A percentile compares a stretch with the other conserved stretches of the same genome.
phyloP scores from a whole-genome alignment of 768 basidiomycete species.

The Mycena rosella region DNA sequence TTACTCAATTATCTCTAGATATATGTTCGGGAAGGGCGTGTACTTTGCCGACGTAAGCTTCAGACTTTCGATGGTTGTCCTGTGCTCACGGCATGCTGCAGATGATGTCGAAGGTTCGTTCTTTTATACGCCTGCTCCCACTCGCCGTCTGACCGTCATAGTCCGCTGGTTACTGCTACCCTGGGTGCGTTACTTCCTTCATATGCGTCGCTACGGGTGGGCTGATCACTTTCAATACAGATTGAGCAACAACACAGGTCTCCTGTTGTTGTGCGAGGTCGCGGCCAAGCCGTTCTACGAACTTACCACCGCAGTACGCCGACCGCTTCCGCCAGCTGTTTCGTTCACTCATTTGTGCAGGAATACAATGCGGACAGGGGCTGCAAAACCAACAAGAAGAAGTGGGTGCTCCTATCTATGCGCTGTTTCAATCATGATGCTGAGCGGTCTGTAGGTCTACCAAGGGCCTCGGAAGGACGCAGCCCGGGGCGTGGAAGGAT shows the following conservation, averaged over 20 bases:
- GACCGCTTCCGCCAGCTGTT: background rate
- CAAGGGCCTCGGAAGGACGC: constrained; percentile 65
- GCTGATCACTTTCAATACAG: constrained; percentile 43
- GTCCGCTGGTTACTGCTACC: constrained; percentile 70
- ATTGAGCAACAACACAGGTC: constrained; percentile 62
- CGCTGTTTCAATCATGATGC: background rate
- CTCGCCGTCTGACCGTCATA: constrained; percentile 37
- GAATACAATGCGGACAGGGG: constrained; percentile 63
- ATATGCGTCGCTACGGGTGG: background rate
- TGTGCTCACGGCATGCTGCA: constrained; percentile 37
- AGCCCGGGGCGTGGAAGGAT: constrained; percentile 70
- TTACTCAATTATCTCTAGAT: constrained; percentile 37
- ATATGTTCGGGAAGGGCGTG: constrained; percentile 78
- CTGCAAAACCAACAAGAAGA: constrained; percentile 56
- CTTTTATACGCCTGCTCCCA: background rate
- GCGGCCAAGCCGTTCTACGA: constrained; percentile 70
- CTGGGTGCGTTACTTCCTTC: constrained; percentile 58
- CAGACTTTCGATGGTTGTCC: constrained; percentile 12
- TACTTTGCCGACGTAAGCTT: constrained; percentile 71
- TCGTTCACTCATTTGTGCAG: constrained; percentile 33
- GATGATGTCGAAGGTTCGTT: constrained; percentile 73
- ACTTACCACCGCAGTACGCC: constrained; percentile 51
- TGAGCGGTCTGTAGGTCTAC: constrained; percentile 55
- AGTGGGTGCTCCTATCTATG: constrained; percentile 46
- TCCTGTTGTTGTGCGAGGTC: constrained; percentile 74